phyloP scores from a whole-genome alignment of 2,329 filamentous ascomycete species.

The Pseudogymnoascus sp. region DNA sequence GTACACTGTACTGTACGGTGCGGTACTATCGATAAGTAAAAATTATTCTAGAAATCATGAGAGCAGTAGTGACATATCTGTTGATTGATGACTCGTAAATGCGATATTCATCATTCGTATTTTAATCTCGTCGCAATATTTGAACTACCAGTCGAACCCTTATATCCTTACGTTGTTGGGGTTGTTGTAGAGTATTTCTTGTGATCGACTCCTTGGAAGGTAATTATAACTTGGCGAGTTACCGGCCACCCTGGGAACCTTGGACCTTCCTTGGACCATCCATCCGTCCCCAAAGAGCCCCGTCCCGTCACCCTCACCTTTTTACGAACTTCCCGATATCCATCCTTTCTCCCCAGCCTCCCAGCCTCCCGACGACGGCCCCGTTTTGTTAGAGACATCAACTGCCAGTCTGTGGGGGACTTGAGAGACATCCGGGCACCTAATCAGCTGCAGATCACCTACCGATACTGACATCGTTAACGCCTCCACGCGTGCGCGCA shows the following conservation, averaged over 20 bases:
- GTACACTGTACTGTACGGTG: background rate
- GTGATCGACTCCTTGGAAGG: constrained; percentile 2
- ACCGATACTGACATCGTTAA: background rate
- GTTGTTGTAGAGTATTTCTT: background rate
- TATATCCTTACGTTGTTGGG: background rate
- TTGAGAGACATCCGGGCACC: background rate
- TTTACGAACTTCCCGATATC: constrained; percentile 4
- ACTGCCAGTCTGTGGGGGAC: background rate
- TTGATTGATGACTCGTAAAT: background rate
- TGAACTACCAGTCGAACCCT: background rate
- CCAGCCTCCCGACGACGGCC: constrained; percentile 2
- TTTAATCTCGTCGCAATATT: background rate
- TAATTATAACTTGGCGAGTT: constrained; percentile 9
- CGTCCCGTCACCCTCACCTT: background rate
- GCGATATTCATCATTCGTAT: background rate
- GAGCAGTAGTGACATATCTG: background rate
- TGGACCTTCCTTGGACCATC: background rate
- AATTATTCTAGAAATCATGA: background rate
- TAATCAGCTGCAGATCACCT: background rate
- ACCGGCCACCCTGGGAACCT: background rate
- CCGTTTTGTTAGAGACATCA: constrained; percentile 3
- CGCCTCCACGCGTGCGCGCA: constrained; percentile 1
- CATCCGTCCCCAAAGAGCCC: background rate
- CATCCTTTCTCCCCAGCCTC: background rate
- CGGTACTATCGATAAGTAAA: background rate